A percentile compares a stretch with the other conserved stretches of the same genome.
Evolutionary conservation across 805 yeast genomes (phyloP).

Genomic region (Zygoascus flipseniorum): DNA sequence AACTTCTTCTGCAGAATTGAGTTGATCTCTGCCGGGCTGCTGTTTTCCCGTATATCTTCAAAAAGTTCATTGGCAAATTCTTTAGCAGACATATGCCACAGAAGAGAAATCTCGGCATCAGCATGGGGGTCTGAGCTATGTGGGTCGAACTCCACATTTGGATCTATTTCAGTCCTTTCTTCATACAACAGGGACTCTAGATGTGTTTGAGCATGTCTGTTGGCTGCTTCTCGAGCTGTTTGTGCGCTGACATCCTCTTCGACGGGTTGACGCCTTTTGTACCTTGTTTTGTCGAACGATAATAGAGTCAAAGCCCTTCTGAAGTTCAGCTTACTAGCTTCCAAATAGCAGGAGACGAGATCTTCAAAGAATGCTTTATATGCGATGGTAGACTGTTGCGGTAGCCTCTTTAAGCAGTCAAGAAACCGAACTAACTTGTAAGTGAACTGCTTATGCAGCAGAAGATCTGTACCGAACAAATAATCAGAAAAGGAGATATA

Average conservation of each 20-base stretch:
- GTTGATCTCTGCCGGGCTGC: neutral
- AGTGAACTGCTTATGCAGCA: neutral
- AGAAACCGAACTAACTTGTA: neutral
- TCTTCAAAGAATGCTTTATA: constrained; percentile 1
- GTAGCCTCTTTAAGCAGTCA: neutral
- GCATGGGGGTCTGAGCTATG: constrained; percentile 3
- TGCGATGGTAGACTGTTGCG: neutral
- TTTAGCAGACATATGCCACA: constrained; percentile 9
- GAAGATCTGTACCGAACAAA: constrained; percentile 3
- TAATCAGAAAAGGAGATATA: constrained; percentile 7
- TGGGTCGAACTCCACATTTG: constrained; percentile 3
- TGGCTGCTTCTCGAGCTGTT: neutral
- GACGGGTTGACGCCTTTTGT: neutral
- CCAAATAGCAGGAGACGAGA: constrained; percentile 5
- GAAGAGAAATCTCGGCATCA: constrained; percentile 9
- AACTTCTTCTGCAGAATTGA: neutral
- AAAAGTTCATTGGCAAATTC: constrained; percentile 1
- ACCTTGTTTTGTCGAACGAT: neutral
- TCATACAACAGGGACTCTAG: constrained; percentile 8
- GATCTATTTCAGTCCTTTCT: constrained; percentile 7
- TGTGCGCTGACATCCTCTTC: neutral
- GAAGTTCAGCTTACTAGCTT: constrained; percentile 9
- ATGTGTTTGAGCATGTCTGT: neutral
- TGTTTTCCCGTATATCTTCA: neutral
- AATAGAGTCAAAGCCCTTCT: constrained; percentile 8